A percentile compares a stretch with the other conserved stretches of the same genome.
phyloP scores from a whole-genome alignment of 768 basidiomycete genomes.

The Cystobasidium ongulense region DNA sequence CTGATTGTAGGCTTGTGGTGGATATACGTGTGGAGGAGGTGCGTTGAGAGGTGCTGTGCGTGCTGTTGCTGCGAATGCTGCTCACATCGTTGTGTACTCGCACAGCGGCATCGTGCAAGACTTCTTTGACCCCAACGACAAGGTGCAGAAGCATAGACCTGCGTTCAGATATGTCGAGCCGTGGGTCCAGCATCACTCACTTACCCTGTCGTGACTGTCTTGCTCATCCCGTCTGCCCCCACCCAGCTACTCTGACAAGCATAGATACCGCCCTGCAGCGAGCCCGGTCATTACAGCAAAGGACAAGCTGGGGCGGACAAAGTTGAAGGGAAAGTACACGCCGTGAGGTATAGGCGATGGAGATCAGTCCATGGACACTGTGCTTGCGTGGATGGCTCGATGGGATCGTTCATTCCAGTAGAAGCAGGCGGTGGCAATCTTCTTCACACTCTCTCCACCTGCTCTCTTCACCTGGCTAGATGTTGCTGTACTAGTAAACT shows the following conservation, averaged over 20 bases:
- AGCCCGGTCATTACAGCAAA: conserved; percentile 33
- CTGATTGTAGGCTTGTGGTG: conserved; percentile 18
- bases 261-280: conserved; percentile 36
- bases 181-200: neutral
- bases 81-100: neutral
- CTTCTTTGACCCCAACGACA: conserved; percentile 31
- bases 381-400: too few relatives aligned
- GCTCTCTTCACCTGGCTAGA: neutral
- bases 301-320: conserved; percentile 32
- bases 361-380: too few relatives aligned
- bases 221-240: too few relatives aligned
- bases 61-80: neutral
- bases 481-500: neutral
- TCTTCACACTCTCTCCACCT: too few relatives aligned
- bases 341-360: too few relatives aligned
- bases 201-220: neutral
- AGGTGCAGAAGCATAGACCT: conserved; percentile 18
- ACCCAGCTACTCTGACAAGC: conserved; percentile 36
- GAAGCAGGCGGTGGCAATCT: too few relatives aligned
- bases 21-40: conserved; percentile 31
- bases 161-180: conserved; percentile 27
- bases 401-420: too few relatives aligned
- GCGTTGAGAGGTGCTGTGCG: neutral
- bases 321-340: conserved; percentile 33
- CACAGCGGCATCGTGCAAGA: conserved; percentile 25